Percentiles rank a stretch among this genome's conserved stretches.
Conservation (phyloP, 176 grass and related monocot genomes). For the Bromus sterilis region DNA sequence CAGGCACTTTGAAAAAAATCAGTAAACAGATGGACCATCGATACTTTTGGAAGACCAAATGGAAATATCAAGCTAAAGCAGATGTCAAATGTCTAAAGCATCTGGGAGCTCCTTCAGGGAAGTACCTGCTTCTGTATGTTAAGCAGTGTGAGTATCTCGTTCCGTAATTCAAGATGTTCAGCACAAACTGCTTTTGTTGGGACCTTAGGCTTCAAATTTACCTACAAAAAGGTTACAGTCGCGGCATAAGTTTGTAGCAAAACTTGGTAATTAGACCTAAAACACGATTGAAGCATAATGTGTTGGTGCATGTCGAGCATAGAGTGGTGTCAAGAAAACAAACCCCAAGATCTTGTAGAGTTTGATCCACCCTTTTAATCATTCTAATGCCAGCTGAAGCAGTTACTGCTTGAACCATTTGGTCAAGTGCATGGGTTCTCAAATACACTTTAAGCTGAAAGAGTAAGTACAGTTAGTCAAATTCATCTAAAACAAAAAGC, state of each 20-base stretch:
- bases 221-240: constrained; percentile 39
- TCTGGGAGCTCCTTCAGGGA: neutral
- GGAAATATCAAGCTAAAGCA: constrained; percentile 3
- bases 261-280: neutral
- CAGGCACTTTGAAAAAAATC: neutral
- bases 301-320: neutral
- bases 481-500: constrained; percentile 23
- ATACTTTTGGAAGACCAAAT: neutral
- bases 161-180: constrained; percentile 96
- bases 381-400: constrained; percentile 80
- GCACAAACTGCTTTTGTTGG: constrained; percentile 94
- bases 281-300: neutral
- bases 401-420: constrained; percentile 93
- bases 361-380: constrained; percentile 86
- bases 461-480: constrained; percentile 9
- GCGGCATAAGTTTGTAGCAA: neutral
- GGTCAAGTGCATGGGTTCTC: constrained; percentile 88
- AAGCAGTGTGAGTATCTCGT: constrained; percentile 94
- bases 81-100: neutral
- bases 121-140: constrained; percentile 97
- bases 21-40: neutral
- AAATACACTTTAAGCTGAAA: constrained; percentile 91
- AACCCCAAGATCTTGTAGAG: constrained; percentile 89
- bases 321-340: constrained; percentile 23
- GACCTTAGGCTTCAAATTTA: constrained; percentile 95